Evolutionary conservation across 108 stramenopile genomes (phyloP).

Genomic region (Epithemia pelagica): DNA sequence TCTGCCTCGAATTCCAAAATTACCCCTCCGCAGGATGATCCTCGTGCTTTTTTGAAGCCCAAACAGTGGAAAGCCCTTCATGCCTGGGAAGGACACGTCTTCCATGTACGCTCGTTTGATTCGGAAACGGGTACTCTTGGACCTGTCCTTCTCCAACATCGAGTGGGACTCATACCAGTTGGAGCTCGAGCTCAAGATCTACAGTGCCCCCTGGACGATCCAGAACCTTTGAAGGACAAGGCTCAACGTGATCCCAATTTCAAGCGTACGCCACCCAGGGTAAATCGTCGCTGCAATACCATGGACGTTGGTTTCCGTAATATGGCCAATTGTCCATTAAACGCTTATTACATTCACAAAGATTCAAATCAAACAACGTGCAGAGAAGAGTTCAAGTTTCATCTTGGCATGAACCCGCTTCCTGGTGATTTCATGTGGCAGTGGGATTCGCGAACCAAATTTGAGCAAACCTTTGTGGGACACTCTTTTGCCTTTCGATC

Average conservation of each 20-base stretch:
- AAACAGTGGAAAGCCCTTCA: constrained; percentile 15
- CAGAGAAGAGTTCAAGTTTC: constrained; percentile 38
- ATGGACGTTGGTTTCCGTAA: constrained; percentile 40
- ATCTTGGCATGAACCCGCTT: constrained; percentile 31
- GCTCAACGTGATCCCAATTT: constrained; percentile 2
- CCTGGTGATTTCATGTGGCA: constrained; percentile 23
- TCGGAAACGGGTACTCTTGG: constrained; percentile 20
- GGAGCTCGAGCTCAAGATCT: constrained; percentile 15
- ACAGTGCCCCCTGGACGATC: constrained; percentile 13
- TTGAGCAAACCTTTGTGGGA: constrained; percentile 35
- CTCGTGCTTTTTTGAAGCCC: constrained; percentile 26
- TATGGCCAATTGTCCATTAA: constrained; percentile 35
- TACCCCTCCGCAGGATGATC: constrained; percentile 27
- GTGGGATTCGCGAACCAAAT: constrained; percentile 40
- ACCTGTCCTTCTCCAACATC: constrained; percentile 37
- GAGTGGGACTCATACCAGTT: constrained; percentile 34
- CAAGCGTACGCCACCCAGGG: constrained; percentile 6
- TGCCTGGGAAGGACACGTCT: constrained; percentile 22
- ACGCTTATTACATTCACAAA: constrained; percentile 21
- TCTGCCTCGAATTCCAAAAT: constrained; percentile 31
- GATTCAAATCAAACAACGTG: constrained; percentile 5
- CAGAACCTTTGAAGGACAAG: constrained; percentile 28
- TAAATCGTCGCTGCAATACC: constrained; percentile 23
- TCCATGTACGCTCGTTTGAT: constrained; percentile 32
- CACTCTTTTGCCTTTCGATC: constrained; percentile 40